Conservation (phyloP, 768 basidiomycete genomes). For the Trametes maxima region DNA sequence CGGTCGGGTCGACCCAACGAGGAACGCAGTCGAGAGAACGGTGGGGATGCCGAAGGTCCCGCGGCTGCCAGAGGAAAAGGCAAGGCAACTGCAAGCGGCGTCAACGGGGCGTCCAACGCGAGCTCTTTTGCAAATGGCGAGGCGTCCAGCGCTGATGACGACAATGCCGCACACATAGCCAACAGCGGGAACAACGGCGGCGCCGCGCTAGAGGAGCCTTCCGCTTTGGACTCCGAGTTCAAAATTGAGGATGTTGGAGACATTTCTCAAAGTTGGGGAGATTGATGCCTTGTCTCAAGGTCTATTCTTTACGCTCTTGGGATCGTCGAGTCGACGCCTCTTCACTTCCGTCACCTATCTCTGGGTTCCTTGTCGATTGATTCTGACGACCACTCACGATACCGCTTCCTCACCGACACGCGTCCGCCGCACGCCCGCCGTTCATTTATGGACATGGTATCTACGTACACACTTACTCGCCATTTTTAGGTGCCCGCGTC, state of each 20-base stretch:
- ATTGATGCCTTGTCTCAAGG: conserved; percentile 20
- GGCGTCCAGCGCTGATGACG: neutral
- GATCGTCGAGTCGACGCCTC: neutral
- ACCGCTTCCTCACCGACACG: neutral
- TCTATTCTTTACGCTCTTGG: neutral
- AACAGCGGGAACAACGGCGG: neutral
- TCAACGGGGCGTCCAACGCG: neutral
- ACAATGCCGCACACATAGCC: neutral
- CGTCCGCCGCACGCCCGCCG: neutral
- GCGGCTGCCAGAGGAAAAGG: neutral
- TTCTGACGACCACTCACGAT: conserved; percentile 12
- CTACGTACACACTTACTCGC: neutral
- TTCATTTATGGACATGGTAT: conserved; percentile 3
- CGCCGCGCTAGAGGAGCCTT: conserved; percentile 3
- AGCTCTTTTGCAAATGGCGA: neutral
- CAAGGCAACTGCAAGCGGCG: neutral
- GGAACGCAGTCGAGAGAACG: conserved; percentile 11
- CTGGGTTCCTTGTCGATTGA: conserved; percentile 6
- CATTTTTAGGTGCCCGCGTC: neutral
- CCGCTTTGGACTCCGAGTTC: conserved; percentile 21
- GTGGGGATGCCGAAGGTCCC: neutral
- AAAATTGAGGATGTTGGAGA: conserved; percentile 36
- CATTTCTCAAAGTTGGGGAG: conserved; percentile 37
- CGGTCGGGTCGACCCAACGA: conserved; percentile 25
- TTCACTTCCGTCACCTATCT: neutral